Conservation (phyloP, 164 flowering plant genomes). For the Tinospora cordifolia region DNA sequence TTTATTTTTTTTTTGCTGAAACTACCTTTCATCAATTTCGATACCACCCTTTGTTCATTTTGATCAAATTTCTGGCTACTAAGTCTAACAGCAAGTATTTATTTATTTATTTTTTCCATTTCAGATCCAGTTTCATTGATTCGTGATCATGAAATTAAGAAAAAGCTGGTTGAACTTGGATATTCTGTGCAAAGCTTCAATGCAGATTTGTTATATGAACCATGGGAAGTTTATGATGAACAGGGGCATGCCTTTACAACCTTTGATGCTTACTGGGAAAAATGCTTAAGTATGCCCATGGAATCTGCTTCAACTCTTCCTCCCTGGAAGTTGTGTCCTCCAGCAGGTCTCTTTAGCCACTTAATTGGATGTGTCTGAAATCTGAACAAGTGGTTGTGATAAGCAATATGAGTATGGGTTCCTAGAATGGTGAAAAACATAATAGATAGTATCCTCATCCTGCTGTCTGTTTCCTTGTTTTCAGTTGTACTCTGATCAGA, state of each 20-base stretch:
- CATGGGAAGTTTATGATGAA: constrained; percentile 85
- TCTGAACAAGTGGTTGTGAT: not conserved
- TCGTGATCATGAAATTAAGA: constrained; percentile 77
- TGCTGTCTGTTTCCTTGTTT: no score
- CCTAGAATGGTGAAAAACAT: no score
- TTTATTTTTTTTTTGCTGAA: not conserved
- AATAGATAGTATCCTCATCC: no score
- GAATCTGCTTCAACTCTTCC: constrained; percentile 52
- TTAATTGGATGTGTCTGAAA: not conserved
- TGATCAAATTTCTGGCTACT: not conserved
- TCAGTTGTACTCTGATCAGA: no score
- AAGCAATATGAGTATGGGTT: no score
- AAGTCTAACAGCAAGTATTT: not conserved
- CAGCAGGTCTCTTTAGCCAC: constrained; percentile 39
- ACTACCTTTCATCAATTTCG: no score
- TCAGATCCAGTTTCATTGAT: constrained; percentile 89
- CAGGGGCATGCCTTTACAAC: constrained; percentile 65
- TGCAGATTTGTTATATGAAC: constrained; percentile 74
- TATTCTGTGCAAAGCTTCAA: constrained; percentile 68
- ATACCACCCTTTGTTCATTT: not conserved
- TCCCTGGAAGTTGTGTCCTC: constrained; percentile 53
- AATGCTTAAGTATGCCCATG: constrained; percentile 45
- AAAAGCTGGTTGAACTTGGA: constrained; percentile 59
- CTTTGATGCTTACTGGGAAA: constrained; percentile 75
- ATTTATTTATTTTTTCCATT: no score